Conservation (phyloP, 345 rosid genomes). For the Gossypium sturtianum region DNA sequence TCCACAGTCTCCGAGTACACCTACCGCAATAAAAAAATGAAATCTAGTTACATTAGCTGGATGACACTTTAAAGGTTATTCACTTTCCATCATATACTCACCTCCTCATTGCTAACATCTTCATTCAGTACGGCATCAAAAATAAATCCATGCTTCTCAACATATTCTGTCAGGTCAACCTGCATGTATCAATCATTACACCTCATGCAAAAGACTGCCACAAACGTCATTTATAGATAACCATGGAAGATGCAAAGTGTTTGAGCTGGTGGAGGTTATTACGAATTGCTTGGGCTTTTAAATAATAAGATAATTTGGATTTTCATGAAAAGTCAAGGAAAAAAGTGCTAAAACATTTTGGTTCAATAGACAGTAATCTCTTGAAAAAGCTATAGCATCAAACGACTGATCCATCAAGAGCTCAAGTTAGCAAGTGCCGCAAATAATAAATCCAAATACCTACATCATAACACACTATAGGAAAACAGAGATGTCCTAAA, state of each 20-base stretch:
- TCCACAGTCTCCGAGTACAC: constrained; percentile 54
- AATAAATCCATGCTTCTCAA: constrained; percentile 56
- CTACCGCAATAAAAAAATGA: constrained; percentile 18
- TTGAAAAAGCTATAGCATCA: neutral
- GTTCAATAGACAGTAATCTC: neutral
- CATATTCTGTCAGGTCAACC: constrained; percentile 60
- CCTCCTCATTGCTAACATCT: constrained; percentile 49
- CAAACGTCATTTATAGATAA: neutral
- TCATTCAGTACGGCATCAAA: constrained; percentile 54
- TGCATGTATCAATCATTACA: constrained; percentile 18
- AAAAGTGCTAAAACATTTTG: neutral
- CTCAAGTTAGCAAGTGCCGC: neutral
- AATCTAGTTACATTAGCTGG: constrained; percentile 13
- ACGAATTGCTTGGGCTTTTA: neutral
- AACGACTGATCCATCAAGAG: neutral
- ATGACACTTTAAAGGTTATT: neutral
- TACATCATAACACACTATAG: neutral
- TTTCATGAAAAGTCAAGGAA: neutral
- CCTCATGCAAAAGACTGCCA: neutral
- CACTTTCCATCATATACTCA: constrained; percentile 18
- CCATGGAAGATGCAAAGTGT: neutral
- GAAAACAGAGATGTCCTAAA: neutral
- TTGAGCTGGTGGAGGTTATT: neutral
- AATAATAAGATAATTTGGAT: constrained; percentile 5
- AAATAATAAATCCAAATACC: neutral